phyloP scores from a whole-genome alignment of 768 basidiomycete genomes.

The Scleroderma citrinum region DNA sequence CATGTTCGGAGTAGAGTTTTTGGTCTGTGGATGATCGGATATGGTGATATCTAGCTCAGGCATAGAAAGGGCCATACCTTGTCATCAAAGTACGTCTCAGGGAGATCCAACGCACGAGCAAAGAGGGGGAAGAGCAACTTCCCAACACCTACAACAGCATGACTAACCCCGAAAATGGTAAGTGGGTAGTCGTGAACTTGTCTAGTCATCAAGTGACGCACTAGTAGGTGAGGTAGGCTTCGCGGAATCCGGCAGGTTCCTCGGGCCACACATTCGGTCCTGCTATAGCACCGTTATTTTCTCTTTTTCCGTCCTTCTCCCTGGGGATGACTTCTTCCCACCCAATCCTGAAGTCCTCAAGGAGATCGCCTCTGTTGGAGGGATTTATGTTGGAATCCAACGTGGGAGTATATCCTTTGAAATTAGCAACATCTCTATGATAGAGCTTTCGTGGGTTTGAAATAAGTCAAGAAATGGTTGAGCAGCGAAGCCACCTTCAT shows the following conservation, averaged over 20 bases:
- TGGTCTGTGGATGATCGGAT: slow-evolving; percentile 34
- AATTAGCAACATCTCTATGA: slow-evolving; percentile 59
- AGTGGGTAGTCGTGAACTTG: neutral
- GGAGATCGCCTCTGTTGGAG: slow-evolving; percentile 68
- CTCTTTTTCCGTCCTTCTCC: slow-evolving; percentile 19
- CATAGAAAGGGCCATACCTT: slow-evolving; percentile 39
- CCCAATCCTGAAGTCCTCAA: slow-evolving; percentile 88
- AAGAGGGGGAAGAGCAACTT: slow-evolving; percentile 61
- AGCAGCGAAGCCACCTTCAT: slow-evolving; percentile 43
- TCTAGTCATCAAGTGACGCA: slow-evolving; percentile 30
- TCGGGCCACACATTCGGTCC: slow-evolving; percentile 78
- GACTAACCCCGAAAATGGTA: slow-evolving; percentile 28
- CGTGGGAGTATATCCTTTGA: slow-evolving; percentile 71
- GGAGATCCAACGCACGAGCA: slow-evolving; percentile 58
- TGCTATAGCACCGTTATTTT: slow-evolving; percentile 52
- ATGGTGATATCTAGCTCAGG: neutral
- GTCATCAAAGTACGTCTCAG: slow-evolving; percentile 59
- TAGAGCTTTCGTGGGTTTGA: slow-evolving; percentile 44
- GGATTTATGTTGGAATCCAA: slow-evolving; percentile 73
- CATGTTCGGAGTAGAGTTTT: slow-evolving; percentile 54
- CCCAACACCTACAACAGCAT: slow-evolving; percentile 48
- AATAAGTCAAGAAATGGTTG: neutral
- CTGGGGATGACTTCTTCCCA: slow-evolving; percentile 47
- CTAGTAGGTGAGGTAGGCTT: slow-evolving; percentile 61
- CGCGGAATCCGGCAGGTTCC: slow-evolving; percentile 53